Percentiles rank a stretch among this genome's conserved stretches.
Conservation (phyloP, 2,329 filamentous ascomycete genomes). For the Metarhizium anisopliae region DNA sequence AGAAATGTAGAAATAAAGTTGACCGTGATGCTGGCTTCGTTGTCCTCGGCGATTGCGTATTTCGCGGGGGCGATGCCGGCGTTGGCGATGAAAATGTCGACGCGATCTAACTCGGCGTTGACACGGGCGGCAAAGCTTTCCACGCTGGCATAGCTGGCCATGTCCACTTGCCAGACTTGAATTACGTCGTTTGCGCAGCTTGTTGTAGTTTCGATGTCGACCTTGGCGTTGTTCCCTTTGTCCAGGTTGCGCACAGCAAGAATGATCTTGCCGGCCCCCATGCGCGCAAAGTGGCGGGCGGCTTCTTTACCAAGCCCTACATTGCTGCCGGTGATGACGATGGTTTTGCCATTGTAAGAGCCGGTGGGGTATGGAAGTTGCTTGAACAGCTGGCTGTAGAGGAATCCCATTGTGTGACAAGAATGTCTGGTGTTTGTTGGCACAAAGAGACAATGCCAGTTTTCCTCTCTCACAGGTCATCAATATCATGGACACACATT, state of each 20-base stretch:
- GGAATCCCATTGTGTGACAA: neutral
- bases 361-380: conserved; percentile 14
- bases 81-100: conserved; percentile 36
- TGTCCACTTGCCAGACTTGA: conserved; percentile 43
- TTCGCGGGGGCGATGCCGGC: conserved; percentile 27
- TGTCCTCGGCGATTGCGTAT: conserved; percentile 28
- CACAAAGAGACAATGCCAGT: no score
- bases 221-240: conserved; percentile 26
- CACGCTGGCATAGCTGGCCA: conserved; percentile 36
- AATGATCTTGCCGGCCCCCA: conserved; percentile 23
- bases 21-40: conserved; percentile 39
- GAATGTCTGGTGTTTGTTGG: no score
- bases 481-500: no score
- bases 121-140: conserved; percentile 31
- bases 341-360: conserved; percentile 19
- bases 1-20: conserved; percentile 46
- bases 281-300: conserved; percentile 22
- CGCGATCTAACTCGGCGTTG: conserved; percentile 24
- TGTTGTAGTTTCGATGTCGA: conserved; percentile 22
- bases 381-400: conserved; percentile 2
- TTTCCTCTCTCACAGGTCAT: no score
- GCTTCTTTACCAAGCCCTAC: conserved; percentile 28
- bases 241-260: conserved; percentile 23
- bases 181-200: conserved; percentile 17
- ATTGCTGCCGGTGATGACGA: conserved; percentile 29